Base-by-base conservation (phyloP, 2,329 filamentous ascomycete genomes). In the Diaporthe destruens region DNA sequence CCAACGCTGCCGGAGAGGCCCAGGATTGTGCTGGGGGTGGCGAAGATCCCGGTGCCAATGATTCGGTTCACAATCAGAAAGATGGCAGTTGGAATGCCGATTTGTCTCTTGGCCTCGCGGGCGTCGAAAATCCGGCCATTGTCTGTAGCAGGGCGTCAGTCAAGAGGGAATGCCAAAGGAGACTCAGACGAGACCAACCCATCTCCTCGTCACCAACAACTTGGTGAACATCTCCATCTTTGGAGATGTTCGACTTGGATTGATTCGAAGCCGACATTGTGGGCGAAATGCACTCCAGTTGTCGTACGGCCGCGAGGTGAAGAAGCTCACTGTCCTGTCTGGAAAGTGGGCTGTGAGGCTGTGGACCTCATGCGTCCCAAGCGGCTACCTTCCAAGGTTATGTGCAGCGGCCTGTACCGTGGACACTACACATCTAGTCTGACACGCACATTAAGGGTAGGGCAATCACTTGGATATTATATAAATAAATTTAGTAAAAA, bases 11-110 rank as follows among this genome's bases (percentile, higher is more conserved):
- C 92, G 2, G 90, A 89, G 0, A 89, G 87, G 49, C 89, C 87
- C 3, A 93, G 85, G 65, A 94, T 92, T 6, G 90, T 86, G 0
- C 90, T 91, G 0, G 91, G 92, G 0, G 91, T 93, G 0, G 92
- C 91, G 77, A 94, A 94, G 75, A 94, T 93, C 34, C 91, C 92
- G 76, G 87, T 91, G 16, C 91, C 91, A 39, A 93, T 90, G 7
- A 93, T 71, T 14, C 69, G 72, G 44, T 65, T 65, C n/a, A 65
- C 61, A 29, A 65, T 65, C 2, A 91, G 83, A 80, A 90, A 88
- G 25, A 85, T 81, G 25, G 89, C 89, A 6, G 86, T 87, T 59
- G 84, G 80, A 61, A 89, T 77, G 59, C 88, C 88, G 72, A 91
- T 89, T 77, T 89, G 85, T 51, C 87, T 84, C 76, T 88, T 88